Conservation (phyloP, 2,329 filamentous ascomycete genomes). For the Tricladium varicosporioides region DNA sequence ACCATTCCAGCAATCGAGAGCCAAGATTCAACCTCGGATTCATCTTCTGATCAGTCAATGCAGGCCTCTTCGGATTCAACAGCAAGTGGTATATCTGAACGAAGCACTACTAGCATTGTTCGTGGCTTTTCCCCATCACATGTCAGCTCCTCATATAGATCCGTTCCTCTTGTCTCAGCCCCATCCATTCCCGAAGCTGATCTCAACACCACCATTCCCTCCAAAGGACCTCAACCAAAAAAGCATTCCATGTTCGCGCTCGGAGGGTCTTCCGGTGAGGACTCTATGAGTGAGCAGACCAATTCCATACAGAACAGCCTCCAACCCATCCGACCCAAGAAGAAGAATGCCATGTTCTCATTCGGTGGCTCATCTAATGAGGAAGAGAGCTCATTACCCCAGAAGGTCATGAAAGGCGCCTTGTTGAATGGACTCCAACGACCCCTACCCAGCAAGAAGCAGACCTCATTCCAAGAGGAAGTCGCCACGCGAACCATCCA, state of each 20-base stretch:
- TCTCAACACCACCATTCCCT: slow-evolving; percentile 45
- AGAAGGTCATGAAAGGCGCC: slow-evolving; percentile 49
- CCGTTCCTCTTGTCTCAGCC: slow-evolving; percentile 30
- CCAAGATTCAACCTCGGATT: slow-evolving; percentile 27
- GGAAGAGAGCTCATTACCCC: slow-evolving; percentile 71
- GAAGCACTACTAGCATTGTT: slow-evolving; percentile 61
- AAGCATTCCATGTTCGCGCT: slow-evolving; percentile 54
- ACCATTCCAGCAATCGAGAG: slow-evolving; percentile 42
- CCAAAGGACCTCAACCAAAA: slow-evolving; percentile 59
- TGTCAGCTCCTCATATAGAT: slow-evolving; percentile 66
- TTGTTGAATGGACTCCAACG: slow-evolving; percentile 52
- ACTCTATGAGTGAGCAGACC: slow-evolving; percentile 34
- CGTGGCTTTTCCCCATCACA: slow-evolving; percentile 82
- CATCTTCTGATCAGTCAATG: slow-evolving; percentile 25
- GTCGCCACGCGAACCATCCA: slow-evolving; percentile 67
- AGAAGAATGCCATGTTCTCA: slow-evolving; percentile 64
- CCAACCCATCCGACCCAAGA: slow-evolving; percentile 33
- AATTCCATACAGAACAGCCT: slow-evolving; percentile 28
- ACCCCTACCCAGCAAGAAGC: slow-evolving; percentile 60
- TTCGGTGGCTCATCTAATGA: slow-evolving; percentile 82
- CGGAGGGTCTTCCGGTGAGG: slow-evolving; percentile 37
- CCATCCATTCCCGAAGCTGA: slow-evolving; percentile 50
- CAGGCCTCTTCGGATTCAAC: slow-evolving; percentile 42
- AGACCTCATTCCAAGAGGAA: slow-evolving; percentile 77
- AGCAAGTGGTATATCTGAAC: slow-evolving; percentile 33